Conservation (phyloP, 2,329 filamentous ascomycete genomes). For the Aspergillus brunneoviolaceus region DNA sequence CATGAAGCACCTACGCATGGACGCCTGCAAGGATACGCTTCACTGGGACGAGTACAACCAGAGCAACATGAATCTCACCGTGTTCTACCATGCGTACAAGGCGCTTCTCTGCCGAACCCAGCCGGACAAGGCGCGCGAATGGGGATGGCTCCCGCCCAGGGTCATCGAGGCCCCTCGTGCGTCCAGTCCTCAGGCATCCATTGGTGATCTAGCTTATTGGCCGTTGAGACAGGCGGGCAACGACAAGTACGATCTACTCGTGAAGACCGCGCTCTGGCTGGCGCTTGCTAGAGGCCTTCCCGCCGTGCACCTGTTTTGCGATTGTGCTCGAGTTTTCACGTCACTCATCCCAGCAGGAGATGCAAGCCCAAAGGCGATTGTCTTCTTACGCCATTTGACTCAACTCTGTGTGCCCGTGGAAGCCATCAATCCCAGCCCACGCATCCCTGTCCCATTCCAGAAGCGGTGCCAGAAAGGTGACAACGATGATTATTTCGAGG, state of each 20-base stretch:
- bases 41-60: slow-evolving; percentile 19
- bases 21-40: slow-evolving; percentile 21
- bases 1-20: slow-evolving; percentile 19
- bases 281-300: slow-evolving; percentile 26
- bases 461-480: slow-evolving; percentile 3
- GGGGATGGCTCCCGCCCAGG: slow-evolving; percentile 21
- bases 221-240: slow-evolving; percentile 3
- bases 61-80: slow-evolving; percentile 21
- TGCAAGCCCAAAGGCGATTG: slow-evolving; percentile 6
- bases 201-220: slow-evolving; percentile 18
- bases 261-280: slow-evolving; percentile 29
- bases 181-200: slow-evolving; percentile 8
- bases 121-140: slow-evolving; percentile 17
- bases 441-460: slow-evolving; percentile 13
- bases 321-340: slow-evolving; percentile 26
- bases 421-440: slow-evolving; percentile 7
- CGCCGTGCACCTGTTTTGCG: slow-evolving; percentile 31
- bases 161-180: slow-evolving; percentile 11
- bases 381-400: slow-evolving; percentile 18
- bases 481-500: slow-evolving; percentile 22
- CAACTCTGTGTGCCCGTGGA: slow-evolving; percentile 15
- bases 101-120: slow-evolving; percentile 11
- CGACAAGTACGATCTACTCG: slow-evolving; percentile 17
- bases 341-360: slow-evolving; percentile 8
- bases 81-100: slow-evolving; percentile 23